These are phyloP conservation scores for Pulveroboletus sp. DNA, from an alignment of 768 basidiomycete genomes.

Conservation along the genomic window DNA sequence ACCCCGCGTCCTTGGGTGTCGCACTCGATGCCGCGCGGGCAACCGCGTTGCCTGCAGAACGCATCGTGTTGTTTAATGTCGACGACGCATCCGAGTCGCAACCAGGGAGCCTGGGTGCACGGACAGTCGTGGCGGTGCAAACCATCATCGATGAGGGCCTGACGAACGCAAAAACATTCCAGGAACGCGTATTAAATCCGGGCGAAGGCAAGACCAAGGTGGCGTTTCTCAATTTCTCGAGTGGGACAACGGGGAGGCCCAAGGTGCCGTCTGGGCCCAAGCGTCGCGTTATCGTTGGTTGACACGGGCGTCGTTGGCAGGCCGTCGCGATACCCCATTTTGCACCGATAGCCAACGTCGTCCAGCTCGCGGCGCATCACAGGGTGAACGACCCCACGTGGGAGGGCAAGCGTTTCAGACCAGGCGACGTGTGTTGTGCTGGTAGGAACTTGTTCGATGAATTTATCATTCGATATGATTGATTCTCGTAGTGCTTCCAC, in stretches of 20 bases:
- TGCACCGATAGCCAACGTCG: constrained; percentile 56
- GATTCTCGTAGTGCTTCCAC: constrained; percentile 45
- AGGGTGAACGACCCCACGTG: constrained; percentile 42
- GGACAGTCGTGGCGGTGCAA: no score
- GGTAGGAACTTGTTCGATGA: constrained; percentile 36
- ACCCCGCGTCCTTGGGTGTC: constrained; percentile 41
- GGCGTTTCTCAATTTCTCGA: constrained; percentile 70
- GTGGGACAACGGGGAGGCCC: constrained; percentile 72
- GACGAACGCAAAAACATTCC: constrained; percentile 34
- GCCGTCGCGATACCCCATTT: constrained; percentile 62
- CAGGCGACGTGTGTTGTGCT: constrained; percentile 58
- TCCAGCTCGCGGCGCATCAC: constrained; percentile 55
- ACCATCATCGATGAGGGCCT: constrained; percentile 49
- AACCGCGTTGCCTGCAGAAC: constrained; percentile 40
- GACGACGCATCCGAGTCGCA: no score
- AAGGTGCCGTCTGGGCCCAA: no score
- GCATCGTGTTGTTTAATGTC: constrained; percentile 41
- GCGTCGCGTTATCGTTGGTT: no score
- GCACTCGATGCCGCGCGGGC: constrained; percentile 43
- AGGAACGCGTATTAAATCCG: constrained; percentile 46
- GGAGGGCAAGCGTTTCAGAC: constrained; percentile 49
- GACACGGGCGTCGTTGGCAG: constrained; percentile 24
- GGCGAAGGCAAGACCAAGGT: constrained; percentile 68
- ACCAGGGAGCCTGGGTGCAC: no score
- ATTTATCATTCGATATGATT: neutral